A percentile compares a stretch with the other conserved stretches of the same genome.
Conservation (phyloP, 1,284 basidiomycete species). For the Erythrobasidium hasegawianum region DNA sequence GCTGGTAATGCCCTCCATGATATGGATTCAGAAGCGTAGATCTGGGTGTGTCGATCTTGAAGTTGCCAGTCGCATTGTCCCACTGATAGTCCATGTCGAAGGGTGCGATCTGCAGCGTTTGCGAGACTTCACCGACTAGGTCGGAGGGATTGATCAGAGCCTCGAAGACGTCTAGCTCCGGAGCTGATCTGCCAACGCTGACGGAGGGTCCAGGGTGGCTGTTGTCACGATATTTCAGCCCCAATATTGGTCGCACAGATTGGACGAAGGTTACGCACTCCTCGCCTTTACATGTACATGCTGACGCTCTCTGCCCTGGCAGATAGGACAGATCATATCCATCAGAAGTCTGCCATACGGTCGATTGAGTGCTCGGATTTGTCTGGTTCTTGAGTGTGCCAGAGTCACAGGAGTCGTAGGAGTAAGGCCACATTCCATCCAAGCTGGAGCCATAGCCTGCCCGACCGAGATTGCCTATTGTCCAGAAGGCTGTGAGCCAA, state of each 20-base stretch:
- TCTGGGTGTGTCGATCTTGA: background rate
- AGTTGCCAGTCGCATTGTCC: constrained; percentile 40
- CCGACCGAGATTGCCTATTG: constrained; percentile 83
- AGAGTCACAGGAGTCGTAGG: constrained; percentile 68
- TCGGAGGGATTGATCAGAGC: constrained; percentile 47
- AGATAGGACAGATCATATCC: constrained; percentile 50
- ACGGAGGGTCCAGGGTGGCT: constrained; percentile 51
- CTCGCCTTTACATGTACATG: constrained; percentile 52
- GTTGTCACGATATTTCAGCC: background rate
- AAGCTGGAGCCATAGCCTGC: constrained; percentile 76
- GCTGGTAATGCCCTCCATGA: constrained; percentile 17
- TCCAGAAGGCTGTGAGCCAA: constrained; percentile 67
- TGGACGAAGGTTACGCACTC: too few species aligned
- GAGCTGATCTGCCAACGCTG: constrained; percentile 52
- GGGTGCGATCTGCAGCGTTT: constrained; percentile 54
- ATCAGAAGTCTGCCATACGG: constrained; percentile 40
- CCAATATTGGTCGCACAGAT: too few species aligned
- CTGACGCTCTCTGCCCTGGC: constrained; percentile 52
- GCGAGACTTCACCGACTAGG: constrained; percentile 42
- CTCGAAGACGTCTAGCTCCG: constrained; percentile 58
- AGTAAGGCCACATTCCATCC: constrained; percentile 65
- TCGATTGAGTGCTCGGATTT: constrained; percentile 37
- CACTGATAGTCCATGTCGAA: constrained; percentile 54
- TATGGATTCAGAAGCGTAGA: constrained; percentile 9
- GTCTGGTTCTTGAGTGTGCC: constrained; percentile 82